Conservation (phyloP, 495 filamentous ascomycete species). For the Melanomma pulvis-pyrius region DNA sequence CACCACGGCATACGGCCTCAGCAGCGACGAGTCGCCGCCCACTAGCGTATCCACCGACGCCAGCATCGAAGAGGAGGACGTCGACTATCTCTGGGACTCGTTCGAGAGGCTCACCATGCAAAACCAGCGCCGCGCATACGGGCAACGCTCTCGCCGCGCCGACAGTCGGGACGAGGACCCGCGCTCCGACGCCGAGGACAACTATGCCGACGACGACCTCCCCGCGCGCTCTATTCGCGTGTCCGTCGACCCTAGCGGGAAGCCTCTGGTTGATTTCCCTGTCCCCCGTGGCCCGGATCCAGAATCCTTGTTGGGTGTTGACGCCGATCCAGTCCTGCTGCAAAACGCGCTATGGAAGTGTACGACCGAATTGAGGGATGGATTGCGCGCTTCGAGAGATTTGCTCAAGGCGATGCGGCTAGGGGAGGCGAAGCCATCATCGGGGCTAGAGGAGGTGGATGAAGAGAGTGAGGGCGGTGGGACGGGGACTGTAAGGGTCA, state of each 20-base stretch:
- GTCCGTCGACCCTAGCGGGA: conserved; percentile 28
- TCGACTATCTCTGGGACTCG: conserved; percentile 33
- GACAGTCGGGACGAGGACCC: conserved; percentile 16
- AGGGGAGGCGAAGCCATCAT: conserved; percentile 8
- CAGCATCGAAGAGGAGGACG: conserved; percentile 29
- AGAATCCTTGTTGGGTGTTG: conserved; percentile 21
- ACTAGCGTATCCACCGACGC: conserved; percentile 17
- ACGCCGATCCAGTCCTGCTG: conserved; percentile 15
- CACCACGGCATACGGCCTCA: conserved; percentile 20
- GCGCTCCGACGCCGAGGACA: conserved; percentile 29
- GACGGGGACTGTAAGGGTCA: background rate
- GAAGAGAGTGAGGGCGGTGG: conserved; percentile 1
- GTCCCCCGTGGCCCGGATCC: conserved; percentile 34
- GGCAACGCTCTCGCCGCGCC: conserved; percentile 17
- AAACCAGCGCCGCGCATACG: background rate
- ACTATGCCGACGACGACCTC: conserved; percentile 6
- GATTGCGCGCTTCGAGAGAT: conserved; percentile 14
- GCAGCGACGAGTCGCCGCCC: conserved; percentile 23
- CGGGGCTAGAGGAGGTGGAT: background rate
- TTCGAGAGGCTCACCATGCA: conserved; percentile 7
- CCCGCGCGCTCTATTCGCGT: conserved; percentile 1
- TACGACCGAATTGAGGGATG: conserved; percentile 28
- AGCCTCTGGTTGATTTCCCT: conserved; percentile 33
- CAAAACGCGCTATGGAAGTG: conserved; percentile 22
- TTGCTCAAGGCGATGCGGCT: conserved; percentile 28